Conservation (phyloP, 176 grass and related monocot genomes). For the Rhynchospora tenuis region DNA sequence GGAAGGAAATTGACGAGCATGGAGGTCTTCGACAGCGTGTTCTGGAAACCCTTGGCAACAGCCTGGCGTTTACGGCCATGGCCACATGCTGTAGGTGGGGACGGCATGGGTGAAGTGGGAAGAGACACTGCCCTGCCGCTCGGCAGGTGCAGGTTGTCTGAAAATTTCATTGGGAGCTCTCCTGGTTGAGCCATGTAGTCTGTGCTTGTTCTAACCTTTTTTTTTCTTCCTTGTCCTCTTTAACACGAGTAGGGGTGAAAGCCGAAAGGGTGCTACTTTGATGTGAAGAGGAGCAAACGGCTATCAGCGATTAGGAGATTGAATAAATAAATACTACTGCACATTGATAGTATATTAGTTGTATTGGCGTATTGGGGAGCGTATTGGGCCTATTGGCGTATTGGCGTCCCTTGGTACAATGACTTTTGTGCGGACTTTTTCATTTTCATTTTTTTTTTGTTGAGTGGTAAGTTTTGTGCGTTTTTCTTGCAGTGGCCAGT, state of each 20-base stretch:
- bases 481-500: too few species aligned
- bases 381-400: too few species aligned
- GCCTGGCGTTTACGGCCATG: conserved; percentile 23
- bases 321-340: neutral
- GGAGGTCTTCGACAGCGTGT: conserved; percentile 51
- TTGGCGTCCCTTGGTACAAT: neutral
- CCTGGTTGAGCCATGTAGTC: neutral
- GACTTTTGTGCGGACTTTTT: neutral
- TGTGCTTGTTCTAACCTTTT: neutral
- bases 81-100: neutral
- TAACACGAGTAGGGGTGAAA: neutral
- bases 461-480: too few species aligned
- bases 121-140: neutral
- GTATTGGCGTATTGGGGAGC: neutral
- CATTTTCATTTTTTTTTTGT: too few species aligned
- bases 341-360: too few species aligned
- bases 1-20: conserved; percentile 74
- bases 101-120: neutral
- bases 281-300: conserved; percentile 1
- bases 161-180: neutral
- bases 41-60: conserved; percentile 53
- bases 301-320: neutral
- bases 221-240: neutral
- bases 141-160: neutral
- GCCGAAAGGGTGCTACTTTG: neutral